These are phyloP conservation scores for Aureobasidium sp. DNA, from an alignment of 2,329 filamentous ascomycete genomes.

Conservation along the genomic window DNA sequence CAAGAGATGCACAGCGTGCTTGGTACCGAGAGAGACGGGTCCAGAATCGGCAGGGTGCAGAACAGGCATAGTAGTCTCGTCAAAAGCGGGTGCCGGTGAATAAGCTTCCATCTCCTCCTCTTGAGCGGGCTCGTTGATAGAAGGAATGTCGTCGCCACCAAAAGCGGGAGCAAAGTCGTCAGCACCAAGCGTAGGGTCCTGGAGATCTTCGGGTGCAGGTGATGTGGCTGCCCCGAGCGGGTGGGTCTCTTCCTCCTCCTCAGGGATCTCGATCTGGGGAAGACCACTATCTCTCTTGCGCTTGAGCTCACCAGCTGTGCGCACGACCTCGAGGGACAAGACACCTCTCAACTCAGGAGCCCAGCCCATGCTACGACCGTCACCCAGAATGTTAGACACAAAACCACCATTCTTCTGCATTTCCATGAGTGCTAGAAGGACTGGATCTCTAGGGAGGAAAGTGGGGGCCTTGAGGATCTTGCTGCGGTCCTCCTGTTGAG, in stretches of 20 bases:
- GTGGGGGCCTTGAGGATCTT: constrained; percentile 75
- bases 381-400: constrained; percentile 76
- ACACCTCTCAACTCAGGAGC: constrained; percentile 89
- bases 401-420: constrained; percentile 90
- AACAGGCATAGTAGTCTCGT: constrained; percentile 67
- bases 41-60: constrained; percentile 77
- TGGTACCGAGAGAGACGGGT: constrained; percentile 81
- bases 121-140: constrained; percentile 29
- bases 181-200: constrained; percentile 18
- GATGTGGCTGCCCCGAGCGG: constrained; percentile 28
- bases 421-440: constrained; percentile 78
- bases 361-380: constrained; percentile 70
- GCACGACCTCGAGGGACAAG: constrained; percentile 75
- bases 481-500: constrained; percentile 75
- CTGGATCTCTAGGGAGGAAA: constrained; percentile 79
- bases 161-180: constrained; percentile 24
- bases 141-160: constrained; percentile 19
- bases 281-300: constrained; percentile 86
- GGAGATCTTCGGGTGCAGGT: constrained; percentile 18
- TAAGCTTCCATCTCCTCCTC: constrained; percentile 21
- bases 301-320: constrained; percentile 72
- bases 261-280: constrained; percentile 62
- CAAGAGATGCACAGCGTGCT: constrained; percentile 90
- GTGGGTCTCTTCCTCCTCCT: constrained; percentile 48
- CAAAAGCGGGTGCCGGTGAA: constrained; percentile 50